Evolutionary conservation across 352 stramenopile genomes (phyloP), one percentile per base, ranked within the genome.

Genomic region (Phytopythium helicoides): DNA sequence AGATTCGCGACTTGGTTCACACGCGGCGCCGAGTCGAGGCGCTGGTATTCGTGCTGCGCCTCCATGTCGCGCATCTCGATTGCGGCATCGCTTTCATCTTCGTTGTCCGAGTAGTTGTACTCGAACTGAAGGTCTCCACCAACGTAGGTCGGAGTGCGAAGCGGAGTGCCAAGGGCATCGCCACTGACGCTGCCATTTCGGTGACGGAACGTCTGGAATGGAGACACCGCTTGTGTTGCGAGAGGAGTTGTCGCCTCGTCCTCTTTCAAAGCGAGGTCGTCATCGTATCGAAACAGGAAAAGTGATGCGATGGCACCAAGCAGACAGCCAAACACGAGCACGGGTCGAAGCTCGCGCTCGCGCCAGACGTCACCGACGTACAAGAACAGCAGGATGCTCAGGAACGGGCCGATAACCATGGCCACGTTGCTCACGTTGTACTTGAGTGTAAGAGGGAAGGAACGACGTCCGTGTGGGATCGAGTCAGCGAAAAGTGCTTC

Each of bases 381-480:
- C 0, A 81, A 25, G 28, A 90, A 88, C n/a, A 90, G 64, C 10
- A 85, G 52, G 36, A 90, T 76, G 52, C 68, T 74, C n/a, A 86
- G 48, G n/a, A 61, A 36, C 5, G 80, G 80, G 0, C 80, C 80
- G n/a, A 88, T 57, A 42, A 88, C 73, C 56, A 83, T 75, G 26
- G 80, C 80, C 16, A 87, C 47, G 48, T 88, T 90, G 65, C 70
- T 79, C 38, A 87, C 70, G 52, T 86, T 85, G 73, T 88, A 88
- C 68, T 90, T 90, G 73, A 90, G 81, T 71, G 81, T 88, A 57
- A 88, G 83, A 1, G 80, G 80, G 44, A 75, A 86, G 49, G 76
- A 87, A 15, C 80, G 68, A 39, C 72, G 66, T 37, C 80, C 76
- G 37, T 81, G 68, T 46, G 74, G 76, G 48, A 90, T 85, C 19